Percentiles rank a stretch among this genome's conserved stretches.
These are phyloP conservation scores for Pichia cactophila DNA, from an alignment of 1,139 yeast genomes.

Conservation along the genomic window DNA sequence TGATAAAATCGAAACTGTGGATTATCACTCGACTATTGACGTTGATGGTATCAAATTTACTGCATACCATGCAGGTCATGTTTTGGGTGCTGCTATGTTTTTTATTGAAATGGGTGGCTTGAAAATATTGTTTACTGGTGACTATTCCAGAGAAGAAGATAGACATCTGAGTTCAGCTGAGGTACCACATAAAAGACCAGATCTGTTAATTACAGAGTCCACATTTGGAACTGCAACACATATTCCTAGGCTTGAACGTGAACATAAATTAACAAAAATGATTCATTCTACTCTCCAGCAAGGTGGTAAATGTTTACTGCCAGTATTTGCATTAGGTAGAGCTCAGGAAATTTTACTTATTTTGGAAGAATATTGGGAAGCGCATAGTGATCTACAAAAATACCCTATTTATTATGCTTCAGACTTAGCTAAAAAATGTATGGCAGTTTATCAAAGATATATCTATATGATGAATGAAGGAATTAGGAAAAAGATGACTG, in stretches of 20 bases:
- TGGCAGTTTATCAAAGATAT: slow-evolving; percentile 95
- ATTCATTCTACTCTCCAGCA: slow-evolving; percentile 78
- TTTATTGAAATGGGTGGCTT: slow-evolving; percentile 91
- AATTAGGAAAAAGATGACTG: slow-evolving; percentile 71
- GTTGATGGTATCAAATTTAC: slow-evolving; percentile 92
- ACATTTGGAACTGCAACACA: slow-evolving; percentile 98
- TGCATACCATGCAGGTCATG: slow-evolving; percentile 99
- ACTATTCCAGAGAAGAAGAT: slow-evolving; percentile 90
- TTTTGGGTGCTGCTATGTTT: slow-evolving; percentile 97
- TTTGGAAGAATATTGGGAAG: slow-evolving; percentile 89
- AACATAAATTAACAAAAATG: slow-evolving; percentile 65
- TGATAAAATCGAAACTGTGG: slow-evolving; percentile 86
- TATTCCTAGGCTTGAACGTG: slow-evolving; percentile 83
- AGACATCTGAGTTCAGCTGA: slow-evolving; percentile 95
- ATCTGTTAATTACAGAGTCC: slow-evolving; percentile 85
- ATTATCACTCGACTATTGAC: slow-evolving; percentile 91
- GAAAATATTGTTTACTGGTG: slow-evolving; percentile 88
- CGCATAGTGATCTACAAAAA: slow-evolving; percentile 73
- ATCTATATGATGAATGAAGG: slow-evolving; percentile 95
- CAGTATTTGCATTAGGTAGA: slow-evolving; percentile 93
- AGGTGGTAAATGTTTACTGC: slow-evolving; percentile 89
- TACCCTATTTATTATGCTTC: slow-evolving; percentile 88
- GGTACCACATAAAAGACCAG: slow-evolving; percentile 84
- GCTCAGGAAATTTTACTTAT: slow-evolving; percentile 90
- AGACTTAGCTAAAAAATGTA: slow-evolving; percentile 86